Evolutionary conservation across 805 yeast species (phyloP).

Genomic region (Metschnikowia gelsemii): DNA sequence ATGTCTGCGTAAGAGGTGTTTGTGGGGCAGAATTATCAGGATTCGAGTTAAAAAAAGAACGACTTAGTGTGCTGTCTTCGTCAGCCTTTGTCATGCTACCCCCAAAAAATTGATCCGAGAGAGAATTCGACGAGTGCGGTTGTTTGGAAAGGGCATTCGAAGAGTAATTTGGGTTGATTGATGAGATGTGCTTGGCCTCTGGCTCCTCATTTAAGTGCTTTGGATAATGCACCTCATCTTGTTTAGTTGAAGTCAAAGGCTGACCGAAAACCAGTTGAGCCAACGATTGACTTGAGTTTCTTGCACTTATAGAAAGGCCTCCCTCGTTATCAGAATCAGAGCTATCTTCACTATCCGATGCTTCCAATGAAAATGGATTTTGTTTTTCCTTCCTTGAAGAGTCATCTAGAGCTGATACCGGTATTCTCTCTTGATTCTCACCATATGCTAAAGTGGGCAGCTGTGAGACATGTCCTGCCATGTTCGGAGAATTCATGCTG

Average conservation of each 20-base stretch:
- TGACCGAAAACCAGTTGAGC: conserved; percentile 42
- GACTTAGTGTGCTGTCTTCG: conserved; percentile 12
- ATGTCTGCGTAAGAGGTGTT: conserved; percentile 3
- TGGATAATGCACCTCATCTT: conserved; percentile 24
- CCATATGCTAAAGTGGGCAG: not conserved
- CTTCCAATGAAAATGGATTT: conserved; percentile 16
- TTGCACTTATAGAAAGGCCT: conserved; percentile 39
- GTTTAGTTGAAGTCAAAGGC: conserved; percentile 19
- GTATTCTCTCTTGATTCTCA: conserved; percentile 16
- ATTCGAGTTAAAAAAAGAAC: conserved; percentile 17
- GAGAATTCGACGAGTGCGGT: conserved; percentile 41
- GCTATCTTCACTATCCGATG: conserved; percentile 18
- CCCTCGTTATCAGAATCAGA: conserved; percentile 31
- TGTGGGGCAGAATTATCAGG: conserved; percentile 7
- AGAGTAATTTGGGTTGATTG: conserved; percentile 37
- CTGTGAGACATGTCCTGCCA: conserved; percentile 3
- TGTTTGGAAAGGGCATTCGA: conserved; percentile 40
- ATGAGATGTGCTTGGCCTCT: conserved; percentile 25
- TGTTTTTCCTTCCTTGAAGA: conserved; percentile 13
- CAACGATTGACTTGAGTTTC: conserved; percentile 42
- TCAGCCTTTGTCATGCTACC: conserved; percentile 21
- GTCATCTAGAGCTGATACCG: conserved; percentile 22
- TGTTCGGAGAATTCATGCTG: conserved; percentile 22
- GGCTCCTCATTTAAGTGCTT: conserved; percentile 23
- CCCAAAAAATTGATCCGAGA: conserved; percentile 40